phyloP scores from a whole-genome alignment of 2,329 filamentous ascomycete genomes.

The Alternaria atra region DNA sequence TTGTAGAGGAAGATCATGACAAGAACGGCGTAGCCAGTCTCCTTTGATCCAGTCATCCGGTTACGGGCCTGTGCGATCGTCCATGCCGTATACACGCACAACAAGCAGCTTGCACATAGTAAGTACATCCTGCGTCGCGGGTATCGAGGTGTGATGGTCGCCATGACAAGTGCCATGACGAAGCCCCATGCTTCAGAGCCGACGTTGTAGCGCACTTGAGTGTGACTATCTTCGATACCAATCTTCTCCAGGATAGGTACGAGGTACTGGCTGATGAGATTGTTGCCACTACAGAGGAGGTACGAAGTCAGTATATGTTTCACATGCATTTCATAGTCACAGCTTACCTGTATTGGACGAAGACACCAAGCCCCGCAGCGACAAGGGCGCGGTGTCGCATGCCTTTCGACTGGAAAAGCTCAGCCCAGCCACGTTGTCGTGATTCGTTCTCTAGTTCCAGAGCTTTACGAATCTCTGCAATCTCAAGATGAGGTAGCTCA shows the following conservation, averaged over 20 bases:
- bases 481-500: constrained; percentile 71
- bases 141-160: constrained; percentile 63
- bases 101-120: constrained; percentile 48
- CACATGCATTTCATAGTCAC: no score
- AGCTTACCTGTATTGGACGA: constrained; percentile 67
- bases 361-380: constrained; percentile 69
- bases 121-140: constrained; percentile 67
- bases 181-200: constrained; percentile 70
- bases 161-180: constrained; percentile 64
- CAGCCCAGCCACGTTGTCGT: constrained; percentile 63
- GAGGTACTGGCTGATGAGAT: constrained; percentile 70
- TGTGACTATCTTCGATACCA: constrained; percentile 62
- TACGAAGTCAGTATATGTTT: no score
- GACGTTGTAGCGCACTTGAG: constrained; percentile 56
- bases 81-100: constrained; percentile 49
- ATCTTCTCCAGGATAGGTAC: constrained; percentile 68
- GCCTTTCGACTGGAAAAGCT: constrained; percentile 69
- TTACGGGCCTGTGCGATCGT: constrained; percentile 60
- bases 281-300: constrained; percentile 60
- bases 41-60: constrained; percentile 52
- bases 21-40: constrained; percentile 56
- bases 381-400: constrained; percentile 72
- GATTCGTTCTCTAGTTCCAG: constrained; percentile 66
- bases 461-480: constrained; percentile 71
- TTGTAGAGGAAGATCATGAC: constrained; percentile 63